These are phyloP conservation scores for Neophaeococcomyces aloes DNA, from an alignment of 2,329 filamentous ascomycete genomes.

Conservation along the genomic window DNA sequence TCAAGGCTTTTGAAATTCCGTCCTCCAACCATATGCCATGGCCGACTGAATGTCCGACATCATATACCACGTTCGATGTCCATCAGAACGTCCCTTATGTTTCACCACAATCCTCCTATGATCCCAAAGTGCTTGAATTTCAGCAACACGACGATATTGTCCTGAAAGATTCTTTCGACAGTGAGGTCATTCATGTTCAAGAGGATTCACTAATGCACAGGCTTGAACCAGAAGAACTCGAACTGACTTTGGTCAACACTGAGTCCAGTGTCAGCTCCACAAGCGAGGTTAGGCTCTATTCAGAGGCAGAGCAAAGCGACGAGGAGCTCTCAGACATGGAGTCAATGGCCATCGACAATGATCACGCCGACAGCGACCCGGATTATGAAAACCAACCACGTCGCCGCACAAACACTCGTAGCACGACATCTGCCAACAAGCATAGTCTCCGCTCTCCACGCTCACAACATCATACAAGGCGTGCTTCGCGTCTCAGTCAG, in stretches of 20 bases:
- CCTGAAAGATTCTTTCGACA: not conserved
- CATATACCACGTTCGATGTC: not conserved
- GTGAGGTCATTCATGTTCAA: not conserved
- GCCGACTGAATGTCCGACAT: not conserved
- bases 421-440: conserved; percentile 6
- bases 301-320: conserved; percentile 6
- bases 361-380: conserved; percentile 11
- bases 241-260: conserved; percentile 8
- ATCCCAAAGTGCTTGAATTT: not conserved
- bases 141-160: not conserved
- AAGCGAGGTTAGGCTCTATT: too few relatives aligned
- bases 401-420: not conserved
- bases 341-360: not conserved
- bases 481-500: not conserved
- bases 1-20: not conserved
- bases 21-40: conserved; percentile 2
- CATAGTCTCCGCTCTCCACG: not conserved
- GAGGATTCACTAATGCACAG: conserved; percentile 7
- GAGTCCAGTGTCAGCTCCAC: not conserved
- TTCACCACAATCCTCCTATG: not conserved
- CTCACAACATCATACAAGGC: not conserved
- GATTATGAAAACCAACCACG: conserved; percentile 8
- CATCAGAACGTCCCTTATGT: not conserved
- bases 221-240: conserved; percentile 15
- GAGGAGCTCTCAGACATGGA: conserved; percentile 8